phyloP scores from a whole-genome alignment of 805 yeast genomes.

The Spencermartinsiella europaea region DNA sequence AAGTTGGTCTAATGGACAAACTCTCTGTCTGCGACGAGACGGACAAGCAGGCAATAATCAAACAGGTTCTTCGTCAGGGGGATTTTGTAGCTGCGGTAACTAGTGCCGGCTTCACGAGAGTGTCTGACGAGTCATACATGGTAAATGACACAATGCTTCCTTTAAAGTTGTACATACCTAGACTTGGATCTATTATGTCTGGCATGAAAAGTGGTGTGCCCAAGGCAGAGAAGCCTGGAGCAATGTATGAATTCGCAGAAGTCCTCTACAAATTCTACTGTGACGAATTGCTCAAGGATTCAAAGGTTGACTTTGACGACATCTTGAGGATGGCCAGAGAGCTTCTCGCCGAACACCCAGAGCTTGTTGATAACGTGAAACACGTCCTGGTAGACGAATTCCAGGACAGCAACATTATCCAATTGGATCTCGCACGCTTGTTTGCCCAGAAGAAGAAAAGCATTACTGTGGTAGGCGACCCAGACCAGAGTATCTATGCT shows the following conservation, averaged over 20 bases:
- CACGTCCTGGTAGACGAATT: conserved; percentile 91
- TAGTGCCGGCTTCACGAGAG: not conserved
- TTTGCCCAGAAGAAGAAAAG: conserved; percentile 35
- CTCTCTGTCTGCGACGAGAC: conserved; percentile 13
- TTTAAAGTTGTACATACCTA: not conserved
- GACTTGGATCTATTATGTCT: conserved; percentile 1
- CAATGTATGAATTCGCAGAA: not conserved
- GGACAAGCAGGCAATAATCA: conserved; percentile 6
- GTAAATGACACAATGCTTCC: not conserved
- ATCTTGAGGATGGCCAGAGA: conserved; percentile 52
- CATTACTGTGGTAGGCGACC: conserved; percentile 91
- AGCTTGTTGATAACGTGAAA: conserved; percentile 45
- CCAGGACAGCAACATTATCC: conserved; percentile 83
- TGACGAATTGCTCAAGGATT: conserved; percentile 31
- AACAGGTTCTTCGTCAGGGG: conserved; percentile 2
- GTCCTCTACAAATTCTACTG: conserved; percentile 40
- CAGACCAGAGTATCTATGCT: conserved; percentile 90
- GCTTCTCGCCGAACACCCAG: conserved; percentile 41
- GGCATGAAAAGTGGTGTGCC: conserved; percentile 1
- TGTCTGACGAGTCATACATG: conserved; percentile 1
- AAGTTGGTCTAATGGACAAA: conserved; percentile 38
- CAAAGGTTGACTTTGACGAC: conserved; percentile 76
- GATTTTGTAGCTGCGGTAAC: not conserved
- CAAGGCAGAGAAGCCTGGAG: not conserved
- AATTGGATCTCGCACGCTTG: conserved; percentile 58